Evolutionary conservation across 2,329 filamentous ascomycete species (phyloP), one percentile per base, ranked within the genome.

Genomic region (Cladosporium colombiae): DNA sequence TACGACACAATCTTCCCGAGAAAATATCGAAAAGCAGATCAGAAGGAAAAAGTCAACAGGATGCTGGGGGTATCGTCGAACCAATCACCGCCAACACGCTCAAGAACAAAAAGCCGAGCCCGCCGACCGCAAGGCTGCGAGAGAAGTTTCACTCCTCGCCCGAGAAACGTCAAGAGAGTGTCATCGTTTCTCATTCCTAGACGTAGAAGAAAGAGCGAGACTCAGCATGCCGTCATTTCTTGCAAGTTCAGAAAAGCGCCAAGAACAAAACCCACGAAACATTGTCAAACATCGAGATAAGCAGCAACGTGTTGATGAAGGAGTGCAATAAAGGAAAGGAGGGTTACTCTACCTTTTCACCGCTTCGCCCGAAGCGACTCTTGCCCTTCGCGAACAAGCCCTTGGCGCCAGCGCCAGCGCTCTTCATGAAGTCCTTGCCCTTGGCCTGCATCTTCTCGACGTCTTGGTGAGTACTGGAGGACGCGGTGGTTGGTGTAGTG

Each of bases 351-450:
- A 93, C 91, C 91, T 96, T 96, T 79, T 95, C 91, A 75, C 79
- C 79, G 75, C 79, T 78, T 62, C 79, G 69, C 57, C 72, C 74
- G 74, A 97, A 88, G 79, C 92, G 94, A 80, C 86, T 94, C 81
- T 91, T 94, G 71, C 93, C 92, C 81, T 96, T 96, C 70, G 91
- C 92, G 77, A 97, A 89, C 69, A 97, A 79, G 62, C 93, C 94
- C 81, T 97, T 97, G 58, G 93, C 93, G 66, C 92, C 92, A 76
- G 92, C 93, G 62, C 92, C 92, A 64, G 93, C 93, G 25, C 90
- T 89, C 70, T 95, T 91, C 75, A 97, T 84, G 31, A 97, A 81
- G 73, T 96, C 93, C 81, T 97, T 97, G 76, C 93, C 89, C 81
- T 93, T 94, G 46, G 89, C 86, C 71, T 92, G 90, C 76, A 93